These are phyloP conservation scores for Pythium dissimile DNA, from an alignment of 352 stramenopile genomes.

Conservation along the genomic window DNA sequence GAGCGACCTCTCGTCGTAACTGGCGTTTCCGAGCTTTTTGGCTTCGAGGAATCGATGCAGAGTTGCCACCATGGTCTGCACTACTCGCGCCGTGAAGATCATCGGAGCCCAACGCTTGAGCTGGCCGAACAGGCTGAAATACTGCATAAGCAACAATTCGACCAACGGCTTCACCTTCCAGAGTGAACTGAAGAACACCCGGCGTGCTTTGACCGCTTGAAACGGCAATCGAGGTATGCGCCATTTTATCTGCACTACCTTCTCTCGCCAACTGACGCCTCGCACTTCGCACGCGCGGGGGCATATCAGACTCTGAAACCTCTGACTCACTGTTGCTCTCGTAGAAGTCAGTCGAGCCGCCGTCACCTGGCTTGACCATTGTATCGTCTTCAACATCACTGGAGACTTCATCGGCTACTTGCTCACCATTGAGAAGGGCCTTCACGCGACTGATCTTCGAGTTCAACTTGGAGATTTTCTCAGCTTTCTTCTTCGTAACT, in stretches of 20 bases:
- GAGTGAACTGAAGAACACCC: slow-evolving; percentile 77
- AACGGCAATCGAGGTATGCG: not conserved
- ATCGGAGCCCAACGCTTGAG: not conserved
- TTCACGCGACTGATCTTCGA: slow-evolving; percentile 78
- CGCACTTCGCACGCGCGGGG: slow-evolving; percentile 24
- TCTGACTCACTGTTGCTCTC: slow-evolving; percentile 89
- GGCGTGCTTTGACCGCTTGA: slow-evolving; percentile 27
- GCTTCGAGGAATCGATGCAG: slow-evolving; percentile 31
- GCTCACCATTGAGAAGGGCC: slow-evolving; percentile 73
- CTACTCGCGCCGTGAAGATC: slow-evolving; percentile 11
- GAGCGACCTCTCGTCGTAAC: slow-evolving; percentile 63
- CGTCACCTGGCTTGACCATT: slow-evolving; percentile 22
- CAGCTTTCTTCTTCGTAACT: slow-evolving; percentile 86
- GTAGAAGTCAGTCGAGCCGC: slow-evolving; percentile 43
- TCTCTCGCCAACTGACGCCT: slow-evolving; percentile 17
- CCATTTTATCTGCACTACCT: not conserved
- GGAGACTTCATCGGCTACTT: slow-evolving; percentile 43
- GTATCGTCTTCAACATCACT: slow-evolving; percentile 41
- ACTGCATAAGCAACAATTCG: slow-evolving; percentile 76
- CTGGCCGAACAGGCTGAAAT: slow-evolving; percentile 48
- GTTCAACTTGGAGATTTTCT: slow-evolving; percentile 87
- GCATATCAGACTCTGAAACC: slow-evolving; percentile 67
- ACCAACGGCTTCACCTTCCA: slow-evolving; percentile 80
- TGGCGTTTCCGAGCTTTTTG: slow-evolving; percentile 74
- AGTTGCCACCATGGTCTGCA: slow-evolving; percentile 7